Evolutionary conservation across 73 alveolate genomes (phyloP).

Genomic region (Paramecium biaurelia): DNA sequence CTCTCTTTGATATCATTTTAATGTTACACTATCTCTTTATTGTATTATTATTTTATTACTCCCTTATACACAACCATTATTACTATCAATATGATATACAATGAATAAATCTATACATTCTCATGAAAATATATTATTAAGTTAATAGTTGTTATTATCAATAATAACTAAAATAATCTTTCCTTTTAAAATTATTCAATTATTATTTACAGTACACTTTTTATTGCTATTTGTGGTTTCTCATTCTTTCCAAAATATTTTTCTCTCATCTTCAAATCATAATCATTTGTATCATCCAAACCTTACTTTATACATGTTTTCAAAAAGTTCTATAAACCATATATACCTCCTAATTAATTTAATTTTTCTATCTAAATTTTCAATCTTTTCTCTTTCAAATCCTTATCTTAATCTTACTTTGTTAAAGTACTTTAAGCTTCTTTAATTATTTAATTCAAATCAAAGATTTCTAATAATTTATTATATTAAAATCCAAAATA

Average conservation of each 20-base stretch:
- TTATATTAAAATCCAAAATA: background rate
- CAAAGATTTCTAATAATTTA: slow-evolving; percentile 1
- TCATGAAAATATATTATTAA: background rate
- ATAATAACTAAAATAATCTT: background rate
- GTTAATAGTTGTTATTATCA: background rate
- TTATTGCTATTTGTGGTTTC: slow-evolving; percentile 6
- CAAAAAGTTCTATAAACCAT: slow-evolving; percentile 38
- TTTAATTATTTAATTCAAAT: background rate
- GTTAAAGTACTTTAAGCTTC: background rate
- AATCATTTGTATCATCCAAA: background rate
- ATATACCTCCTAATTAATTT: slow-evolving; percentile 22
- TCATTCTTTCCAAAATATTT: slow-evolving; percentile 45
- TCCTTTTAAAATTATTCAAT: background rate
- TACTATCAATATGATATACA: background rate
- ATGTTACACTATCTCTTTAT: background rate
- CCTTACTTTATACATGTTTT: background rate
- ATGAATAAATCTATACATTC: background rate
- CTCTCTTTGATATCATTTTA: slow-evolving; percentile 25
- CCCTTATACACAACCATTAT: background rate
- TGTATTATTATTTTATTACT: background rate
- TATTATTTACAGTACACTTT: background rate
- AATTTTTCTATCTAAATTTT: background rate
- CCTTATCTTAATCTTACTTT: background rate
- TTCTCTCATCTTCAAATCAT: background rate
- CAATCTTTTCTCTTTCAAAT: background rate